Evolutionary conservation across 2,329 filamentous ascomycete species (phyloP), one percentile per base, ranked within the genome.

Genomic region (Aspergillus terreus): DNA sequence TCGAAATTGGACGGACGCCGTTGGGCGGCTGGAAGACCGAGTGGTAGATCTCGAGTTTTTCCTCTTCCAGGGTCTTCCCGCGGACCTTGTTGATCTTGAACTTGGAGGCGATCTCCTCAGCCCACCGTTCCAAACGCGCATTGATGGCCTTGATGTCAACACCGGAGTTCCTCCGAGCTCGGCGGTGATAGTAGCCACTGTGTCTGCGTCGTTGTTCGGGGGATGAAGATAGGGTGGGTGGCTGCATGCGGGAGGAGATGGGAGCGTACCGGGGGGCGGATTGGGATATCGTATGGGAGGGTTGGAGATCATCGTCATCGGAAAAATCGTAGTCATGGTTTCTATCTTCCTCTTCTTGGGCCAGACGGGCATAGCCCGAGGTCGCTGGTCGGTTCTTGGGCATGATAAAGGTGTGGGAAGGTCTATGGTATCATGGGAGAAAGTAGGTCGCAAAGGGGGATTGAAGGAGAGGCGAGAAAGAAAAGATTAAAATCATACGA

Each of bases 101-200:
- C 63, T 95, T 94, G 61, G 90, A 88, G 27, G 94, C 92, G 65
- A 99, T 97, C 74, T 99, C 94, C 63, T 97, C 94, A 14, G 94
- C 94, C 94, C 94, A 99, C 68, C 89, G 82, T 74, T 99, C 94
- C 23, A 99, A 77, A 21, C 94, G 82, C 53, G 92, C 92, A 71
- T 99, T 99, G 73, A 99, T 97, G 54, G 94, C 94, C 70, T 97
- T 97, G 67, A 99, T 88, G 66, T 99, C 94, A 15, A 99, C 92
- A 3, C 92, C 92, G 17, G 90, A 81, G 64, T 92, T 94, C 67
- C 89, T 88, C 58, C 85, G 79, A 54, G 77, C 73, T 47, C 83
- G 78, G 56, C 79, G 74, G 63, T 64, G 74, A 63, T 64, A 60
- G 23, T 80, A 61, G 66, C 73, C 61, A 75, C 77, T 66, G 62